Conservation (phyloP, 495 filamentous ascomycete species). For the Neurospora intermedia region DNA sequence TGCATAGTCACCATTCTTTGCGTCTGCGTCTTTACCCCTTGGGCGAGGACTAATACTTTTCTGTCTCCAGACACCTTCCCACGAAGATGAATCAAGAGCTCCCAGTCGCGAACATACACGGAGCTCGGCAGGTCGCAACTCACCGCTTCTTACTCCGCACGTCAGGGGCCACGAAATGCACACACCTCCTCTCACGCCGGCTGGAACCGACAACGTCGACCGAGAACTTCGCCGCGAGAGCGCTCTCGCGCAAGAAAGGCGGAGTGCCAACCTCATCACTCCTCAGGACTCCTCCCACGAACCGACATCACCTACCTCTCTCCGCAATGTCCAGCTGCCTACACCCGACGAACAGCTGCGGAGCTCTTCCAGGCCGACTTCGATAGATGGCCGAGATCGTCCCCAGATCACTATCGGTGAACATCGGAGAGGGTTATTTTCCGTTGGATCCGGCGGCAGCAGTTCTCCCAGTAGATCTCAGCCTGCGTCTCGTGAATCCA, state of each 20-base stretch:
- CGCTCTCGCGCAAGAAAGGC: constrained; percentile 21
- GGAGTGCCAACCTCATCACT: constrained; percentile 49
- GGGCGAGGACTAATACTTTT: constrained; percentile 1
- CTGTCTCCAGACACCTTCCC: constrained; percentile 29
- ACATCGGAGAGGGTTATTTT: constrained; percentile 60
- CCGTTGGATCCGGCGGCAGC: constrained; percentile 45
- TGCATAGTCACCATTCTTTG: not conserved
- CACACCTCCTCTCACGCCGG: constrained; percentile 83
- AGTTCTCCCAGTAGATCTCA: constrained; percentile 51
- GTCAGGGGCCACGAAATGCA: constrained; percentile 52
- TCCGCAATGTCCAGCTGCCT: constrained; percentile 6
- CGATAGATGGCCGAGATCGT: constrained; percentile 30
- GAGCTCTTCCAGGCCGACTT: constrained; percentile 25
- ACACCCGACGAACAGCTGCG: constrained; percentile 14
- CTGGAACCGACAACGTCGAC: constrained; percentile 46
- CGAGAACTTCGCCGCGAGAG: constrained; percentile 18
- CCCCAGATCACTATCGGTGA: constrained; percentile 20
- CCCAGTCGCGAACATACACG: constrained; percentile 25
- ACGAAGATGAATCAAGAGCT: constrained; percentile 29
- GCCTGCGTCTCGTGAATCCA: constrained; percentile 52
- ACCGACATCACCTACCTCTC: constrained; percentile 19
- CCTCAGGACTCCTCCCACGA: constrained; percentile 41
- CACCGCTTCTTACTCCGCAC: constrained; percentile 33
- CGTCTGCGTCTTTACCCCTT: not conserved
- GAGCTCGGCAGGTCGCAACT: constrained; percentile 29